Conservation (phyloP, 139 green algal species). For the Chlamydomonas eustigma region DNA sequence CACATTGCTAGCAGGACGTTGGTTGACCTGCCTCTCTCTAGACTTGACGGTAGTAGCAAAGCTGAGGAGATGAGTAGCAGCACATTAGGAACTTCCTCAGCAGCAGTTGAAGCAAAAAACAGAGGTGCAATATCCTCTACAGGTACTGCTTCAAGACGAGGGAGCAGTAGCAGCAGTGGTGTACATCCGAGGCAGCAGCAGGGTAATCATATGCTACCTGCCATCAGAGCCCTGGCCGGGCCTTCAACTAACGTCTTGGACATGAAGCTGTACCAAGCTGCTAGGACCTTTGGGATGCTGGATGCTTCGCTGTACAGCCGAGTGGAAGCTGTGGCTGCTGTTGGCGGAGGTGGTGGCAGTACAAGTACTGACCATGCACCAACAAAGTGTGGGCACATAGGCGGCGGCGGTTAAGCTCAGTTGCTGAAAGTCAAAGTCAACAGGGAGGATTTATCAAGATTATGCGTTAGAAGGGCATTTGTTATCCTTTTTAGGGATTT, state of each 20-base stretch:
- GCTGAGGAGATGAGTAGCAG: background rate
- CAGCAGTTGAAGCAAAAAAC: background rate
- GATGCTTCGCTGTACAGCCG: background rate
- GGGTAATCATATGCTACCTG: too few relatives aligned
- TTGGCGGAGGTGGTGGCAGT: conserved; percentile 72
- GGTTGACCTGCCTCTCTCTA: too few relatives aligned
- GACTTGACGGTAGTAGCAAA: too few relatives aligned
- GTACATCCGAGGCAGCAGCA: background rate
- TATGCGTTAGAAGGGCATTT: too few relatives aligned
- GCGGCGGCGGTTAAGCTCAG: too few relatives aligned
- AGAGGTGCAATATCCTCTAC: background rate
- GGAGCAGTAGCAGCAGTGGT: background rate
- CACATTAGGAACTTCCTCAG: background rate
- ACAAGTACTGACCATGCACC: too few relatives aligned
- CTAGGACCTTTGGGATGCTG: background rate
- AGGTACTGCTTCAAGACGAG: background rate
- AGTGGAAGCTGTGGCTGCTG: conserved; percentile 45
- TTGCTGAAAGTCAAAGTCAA: too few relatives aligned
- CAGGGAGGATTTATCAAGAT: too few relatives aligned
- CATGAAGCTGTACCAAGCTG: background rate
- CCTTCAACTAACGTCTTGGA: background rate
- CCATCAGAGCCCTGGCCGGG: too few relatives aligned
- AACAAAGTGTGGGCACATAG: too few relatives aligned
- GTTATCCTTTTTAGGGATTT: too few relatives aligned
- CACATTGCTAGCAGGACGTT: too few relatives aligned